Evolutionary conservation across 345 rosid genomes (phyloP).

Genomic region (Bruguiera gymnorhiza): DNA sequence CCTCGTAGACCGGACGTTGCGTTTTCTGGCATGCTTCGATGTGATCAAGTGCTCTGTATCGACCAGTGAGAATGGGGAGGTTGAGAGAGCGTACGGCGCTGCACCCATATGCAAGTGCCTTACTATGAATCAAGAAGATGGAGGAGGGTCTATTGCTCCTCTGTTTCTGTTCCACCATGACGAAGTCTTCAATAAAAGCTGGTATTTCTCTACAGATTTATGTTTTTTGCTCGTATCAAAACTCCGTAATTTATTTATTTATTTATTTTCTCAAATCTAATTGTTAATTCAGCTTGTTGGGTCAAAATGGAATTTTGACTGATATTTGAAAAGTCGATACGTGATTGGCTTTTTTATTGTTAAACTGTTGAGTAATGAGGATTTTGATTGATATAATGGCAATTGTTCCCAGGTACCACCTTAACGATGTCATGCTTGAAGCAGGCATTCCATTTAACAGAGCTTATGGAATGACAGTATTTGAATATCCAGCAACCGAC

Average conservation of each 20-base stretch:
- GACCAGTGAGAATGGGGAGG: conserved; percentile 9
- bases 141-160: conserved; percentile 37
- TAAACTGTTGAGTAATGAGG: not conserved
- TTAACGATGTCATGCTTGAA: conserved; percentile 33
- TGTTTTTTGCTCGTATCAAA: not conserved
- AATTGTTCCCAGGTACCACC: conserved; percentile 21
- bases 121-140: conserved; percentile 21
- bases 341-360: too few relatives aligned
- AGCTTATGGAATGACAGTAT: conserved; percentile 27
- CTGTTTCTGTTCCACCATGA: conserved; percentile 38
- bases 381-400: not conserved
- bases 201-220: conserved; percentile 27
- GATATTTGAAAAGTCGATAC: too few relatives aligned
- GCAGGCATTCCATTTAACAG: conserved; percentile 35
- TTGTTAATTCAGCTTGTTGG: too few relatives aligned
- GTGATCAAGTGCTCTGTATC: conserved; percentile 21
- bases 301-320: too few relatives aligned
- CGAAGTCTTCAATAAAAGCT: conserved; percentile 37
- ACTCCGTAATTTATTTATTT: not conserved
- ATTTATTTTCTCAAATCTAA: too few relatives aligned
- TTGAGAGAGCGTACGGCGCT: conserved; percentile 34
- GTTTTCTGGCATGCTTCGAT: conserved; percentile 42
- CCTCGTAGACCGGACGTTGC: conserved; percentile 46
- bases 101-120: conserved; percentile 47
- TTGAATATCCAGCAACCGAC: conserved; percentile 29